phyloP scores from a whole-genome alignment of 805 yeast genomes.

The Suhomyces tanzawaensis region DNA sequence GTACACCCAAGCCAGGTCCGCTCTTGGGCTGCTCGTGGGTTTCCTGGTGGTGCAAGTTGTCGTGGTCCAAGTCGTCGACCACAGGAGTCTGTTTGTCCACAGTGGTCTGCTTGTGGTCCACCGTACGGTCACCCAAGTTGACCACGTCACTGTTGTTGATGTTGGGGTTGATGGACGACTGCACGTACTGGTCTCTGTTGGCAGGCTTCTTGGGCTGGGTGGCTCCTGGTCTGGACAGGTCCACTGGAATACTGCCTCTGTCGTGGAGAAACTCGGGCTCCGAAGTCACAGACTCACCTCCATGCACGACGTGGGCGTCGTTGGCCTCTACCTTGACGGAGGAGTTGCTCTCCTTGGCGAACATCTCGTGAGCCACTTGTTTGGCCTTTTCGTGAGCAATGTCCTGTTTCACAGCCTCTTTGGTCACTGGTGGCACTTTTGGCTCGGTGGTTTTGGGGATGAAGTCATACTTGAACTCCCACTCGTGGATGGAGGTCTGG shows the following conservation, averaged over 20 bases:
- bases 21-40: conserved; percentile 1
- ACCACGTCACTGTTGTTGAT: conserved; percentile 37
- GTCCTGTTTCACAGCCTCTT: conserved; percentile 50
- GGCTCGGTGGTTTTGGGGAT: conserved; percentile 41
- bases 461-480: conserved; percentile 50
- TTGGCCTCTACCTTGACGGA: conserved; percentile 46
- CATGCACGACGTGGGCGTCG: conserved; percentile 39
- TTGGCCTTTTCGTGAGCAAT: conserved; percentile 42
- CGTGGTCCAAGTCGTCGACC: conserved; percentile 40
- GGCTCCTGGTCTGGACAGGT: conserved; percentile 14
- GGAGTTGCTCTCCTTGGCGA: conserved; percentile 30
- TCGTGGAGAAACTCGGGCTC: conserved; percentile 42
- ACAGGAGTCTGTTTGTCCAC: conserved; percentile 30
- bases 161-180: conserved; percentile 40
- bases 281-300: conserved; percentile 38
- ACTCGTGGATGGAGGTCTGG: conserved; percentile 43
- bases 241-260: conserved; percentile 36
- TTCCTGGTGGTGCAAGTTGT: conserved; percentile 15
- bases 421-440: conserved; percentile 44
- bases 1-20: conserved; percentile 12
- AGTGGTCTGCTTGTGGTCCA: conserved; percentile 34
- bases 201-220: conserved; percentile 25
- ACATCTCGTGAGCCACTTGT: conserved; percentile 36
- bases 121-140: conserved; percentile 33
- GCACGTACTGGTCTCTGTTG: conserved; percentile 40